Evolutionary conservation across 768 basidiomycete species (phyloP), one percentile per base, ranked within the genome.

Genomic region (Amanita inopinata): DNA sequence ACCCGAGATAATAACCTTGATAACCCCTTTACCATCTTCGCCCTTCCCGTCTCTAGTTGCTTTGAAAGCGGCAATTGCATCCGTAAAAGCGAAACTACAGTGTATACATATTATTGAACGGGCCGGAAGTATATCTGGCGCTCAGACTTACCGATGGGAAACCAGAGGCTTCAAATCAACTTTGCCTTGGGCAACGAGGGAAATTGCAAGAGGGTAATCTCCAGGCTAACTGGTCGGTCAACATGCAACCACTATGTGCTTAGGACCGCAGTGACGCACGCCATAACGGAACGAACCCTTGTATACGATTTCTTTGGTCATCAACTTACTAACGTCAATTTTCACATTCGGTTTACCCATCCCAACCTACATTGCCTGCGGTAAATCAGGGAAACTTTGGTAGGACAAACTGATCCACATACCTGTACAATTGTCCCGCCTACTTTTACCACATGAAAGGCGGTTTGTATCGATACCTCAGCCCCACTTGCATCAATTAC

Each of bases 201-300:
- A 76, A 51, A 98, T 85, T 11, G 91, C 84, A 46, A 89, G 71
- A 18, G 76, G 74, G 58, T 94, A 96, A 57, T 84, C 83, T 9
- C 89, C 91, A 31, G 88, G 78, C 82, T 86, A 51, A 17, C 43
- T 27, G 32, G 23, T 22, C 11, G 40, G 38, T 25, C 25, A 46
- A 30, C 22, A n/a, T n/a, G 24, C 19, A 14, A 18, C 45, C 18
- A 40, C 4, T 33, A 40, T 14, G 34, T 33, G 18, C 23, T 31
- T 33, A 20, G 43, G 1, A n/a, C 27, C 28, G 6, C 3, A 32
- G 46, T 0, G 8, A 65, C 74, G 45, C 58, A 86, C 78, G 11
- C 79, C 84, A 53, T 85, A 93, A 52, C 93, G 80, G 83, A 96
- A 96, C n/a, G 86, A 88, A 27, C 92, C 91, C 53, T 82, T 85